Conservation (phyloP, 352 stramenopile genomes). For the Phytophthora multivora region DNA sequence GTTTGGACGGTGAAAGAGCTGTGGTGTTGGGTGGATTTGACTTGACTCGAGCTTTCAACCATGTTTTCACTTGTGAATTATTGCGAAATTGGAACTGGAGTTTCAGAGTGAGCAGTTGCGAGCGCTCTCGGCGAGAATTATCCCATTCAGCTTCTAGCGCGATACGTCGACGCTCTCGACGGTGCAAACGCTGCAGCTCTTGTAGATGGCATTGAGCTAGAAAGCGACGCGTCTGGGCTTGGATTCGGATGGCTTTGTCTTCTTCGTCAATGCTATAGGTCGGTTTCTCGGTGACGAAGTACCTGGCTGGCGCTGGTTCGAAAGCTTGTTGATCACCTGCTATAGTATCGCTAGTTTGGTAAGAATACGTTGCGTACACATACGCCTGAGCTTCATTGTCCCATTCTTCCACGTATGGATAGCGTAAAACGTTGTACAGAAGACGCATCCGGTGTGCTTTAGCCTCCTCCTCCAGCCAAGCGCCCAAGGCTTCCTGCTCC, state of each 20-base stretch:
- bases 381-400: conserved; percentile 47
- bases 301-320: conserved; percentile 18
- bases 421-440: conserved; percentile 50
- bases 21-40: conserved; percentile 12
- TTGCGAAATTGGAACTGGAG: conserved; percentile 25
- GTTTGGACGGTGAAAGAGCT: conserved; percentile 10
- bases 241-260: conserved; percentile 48
- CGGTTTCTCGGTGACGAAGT: conserved; percentile 43
- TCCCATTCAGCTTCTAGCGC: conserved; percentile 53
- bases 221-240: conserved; percentile 45
- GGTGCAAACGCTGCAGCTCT: conserved; percentile 32
- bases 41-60: conserved; percentile 23
- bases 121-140: conserved; percentile 37
- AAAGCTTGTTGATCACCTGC: conserved; percentile 22
- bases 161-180: conserved; percentile 31
- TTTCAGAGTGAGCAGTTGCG: conserved; percentile 53
- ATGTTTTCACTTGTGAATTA: conserved; percentile 23
- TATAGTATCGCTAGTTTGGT: neutral
- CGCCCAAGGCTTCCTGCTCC: conserved; percentile 55
- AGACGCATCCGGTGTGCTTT: conserved; percentile 38
- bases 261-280: conserved; percentile 75
- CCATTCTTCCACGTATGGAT: conserved; percentile 67
- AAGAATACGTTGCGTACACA: conserved; percentile 44
- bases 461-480: conserved; percentile 43
- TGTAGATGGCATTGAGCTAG: conserved; percentile 42